Evolutionary conservation across 306 rosid genomes (phyloP).

Genomic region (Fagus sylvatica): DNA sequence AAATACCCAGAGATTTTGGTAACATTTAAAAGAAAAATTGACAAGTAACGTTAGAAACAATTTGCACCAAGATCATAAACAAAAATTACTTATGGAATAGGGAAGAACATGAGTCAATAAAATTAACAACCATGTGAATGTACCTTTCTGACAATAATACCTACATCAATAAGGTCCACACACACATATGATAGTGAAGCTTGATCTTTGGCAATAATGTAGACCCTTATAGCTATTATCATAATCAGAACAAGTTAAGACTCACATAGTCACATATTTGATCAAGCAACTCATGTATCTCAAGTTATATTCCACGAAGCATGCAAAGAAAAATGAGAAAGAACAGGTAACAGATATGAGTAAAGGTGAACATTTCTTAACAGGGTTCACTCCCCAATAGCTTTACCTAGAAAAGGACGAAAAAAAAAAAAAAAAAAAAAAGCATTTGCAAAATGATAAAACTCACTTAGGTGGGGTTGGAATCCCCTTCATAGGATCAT

Average conservation of each 20-base stretch:
- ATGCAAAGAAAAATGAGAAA: conserved; percentile 18
- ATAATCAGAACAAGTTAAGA: background rate
- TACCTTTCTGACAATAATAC: too few species aligned
- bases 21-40: too few species aligned
- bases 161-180: too few species aligned
- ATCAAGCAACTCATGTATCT: conserved; percentile 14
- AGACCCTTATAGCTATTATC: background rate
- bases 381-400: background rate
- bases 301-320: conserved; percentile 2
- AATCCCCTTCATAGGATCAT: conserved; percentile 50
- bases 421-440: too few species aligned
- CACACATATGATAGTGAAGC: too few species aligned
- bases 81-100: too few species aligned
- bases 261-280: conserved; percentile 8
- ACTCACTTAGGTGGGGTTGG: conserved; percentile 75
- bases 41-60: too few species aligned
- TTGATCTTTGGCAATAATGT: too few species aligned
- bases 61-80: too few species aligned
- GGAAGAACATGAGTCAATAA: too few species aligned
- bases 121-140: too few species aligned
- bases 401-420: conserved; percentile 10
- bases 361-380: conserved; percentile 6
- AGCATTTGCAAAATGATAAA: background rate
- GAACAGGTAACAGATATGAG: background rate
- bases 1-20: too few species aligned